Evolutionary conservation across 2,329 filamentous ascomycete species (phyloP), one percentile per base, ranked within the genome.

Genomic region (Neospermospora avenae): DNA sequence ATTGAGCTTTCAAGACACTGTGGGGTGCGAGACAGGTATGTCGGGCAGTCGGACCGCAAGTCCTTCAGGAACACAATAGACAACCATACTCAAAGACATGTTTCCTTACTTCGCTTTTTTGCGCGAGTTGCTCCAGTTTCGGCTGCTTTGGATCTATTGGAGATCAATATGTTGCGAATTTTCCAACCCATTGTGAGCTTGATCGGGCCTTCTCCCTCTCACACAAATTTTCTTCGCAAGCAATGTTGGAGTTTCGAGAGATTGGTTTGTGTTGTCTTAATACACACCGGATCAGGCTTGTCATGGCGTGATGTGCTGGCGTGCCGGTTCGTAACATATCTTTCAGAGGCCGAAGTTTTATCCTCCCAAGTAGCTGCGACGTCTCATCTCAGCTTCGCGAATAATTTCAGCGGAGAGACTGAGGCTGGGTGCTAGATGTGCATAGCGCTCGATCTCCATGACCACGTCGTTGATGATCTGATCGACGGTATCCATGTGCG

Each of bases 381-480:
- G 80, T 66, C 89, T 83, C 68, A 86, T 83, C 72, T 90, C 90
- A 7, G 90, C 90, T 72, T 93, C 90, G 60, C 88, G 85, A 70
- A 93, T 84, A 62, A 93, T 91, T 70, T 93, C 90, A 22, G 88
- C 86, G n/a, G 87, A 87, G 53, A 93, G 78, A 65, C 82, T 84
- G 34, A 93, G 77, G 69, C 89, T 93, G 5, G 90, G 90, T 3
- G 90, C 89, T 34, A 95, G 78, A 66, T 88, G 83, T 0, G 88
- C 84, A 72, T 91, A 89, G 65, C 84, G 81, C 72, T 90, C 87
- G 61, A 93, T 85, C 70, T 93, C 90, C 61, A 84, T 78, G 48
- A 93, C 84, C 49, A 93, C 89, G 59, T 90, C 85, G 69, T 86
- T 86, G 74, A 93, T 90, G 67, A 93, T 91, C 59, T 84, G 81